Base-by-base conservation (phyloP, 805 yeast species). In the Spathaspora sp. region DNA sequence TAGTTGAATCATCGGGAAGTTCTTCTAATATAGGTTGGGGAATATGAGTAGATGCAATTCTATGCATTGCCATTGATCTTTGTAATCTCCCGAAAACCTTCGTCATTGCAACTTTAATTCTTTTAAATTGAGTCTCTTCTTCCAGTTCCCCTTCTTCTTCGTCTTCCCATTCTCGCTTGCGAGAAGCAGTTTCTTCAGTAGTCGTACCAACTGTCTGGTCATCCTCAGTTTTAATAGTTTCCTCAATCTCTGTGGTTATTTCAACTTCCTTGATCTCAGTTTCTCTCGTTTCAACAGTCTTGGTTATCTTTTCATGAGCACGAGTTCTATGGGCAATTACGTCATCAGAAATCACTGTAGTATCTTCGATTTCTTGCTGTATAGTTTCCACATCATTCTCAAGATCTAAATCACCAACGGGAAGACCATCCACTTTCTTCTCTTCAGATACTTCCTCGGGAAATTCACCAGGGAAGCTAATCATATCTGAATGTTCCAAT, bases 131-230 rank as follows among this genome's bases (percentile, higher is more conserved):
- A 35, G 40, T 11, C 14, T 12, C 40, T 35, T 35, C 35, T 11
- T 31, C 35, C 8, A 14, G 42, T 18, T 29, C n/a, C n/a, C n/a
- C 44, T 48, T 48, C 44, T 32, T 48, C 51, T 40, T 39, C 42
- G 7, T 31, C 48, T 42, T 39, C 17, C 38, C 12, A n/a, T 8
- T 42, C 14, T 20, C 32, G 9, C 7, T 23, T 23, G 26, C 26
- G 26, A 23, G 26, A 3, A 23, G 6, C 26, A 23, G 26, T 23
- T 16, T 10, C 29, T 16, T 43, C 11, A 12, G 4, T n/a, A 6
- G 5, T 42, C 29, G 20, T 10, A 7, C 14, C 46, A 23, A 16
- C 16, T 23, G 10, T 43, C 7, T 16, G 9, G 5, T 42, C 45
- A 17, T 43, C 32, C n/a, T 43, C 43, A 16, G 19, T n/a, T 17